Evolutionary conservation across 768 basidiomycete species (phyloP), one percentile per base, ranked within the genome.

Genomic region (Psilocybe tampanensis): DNA sequence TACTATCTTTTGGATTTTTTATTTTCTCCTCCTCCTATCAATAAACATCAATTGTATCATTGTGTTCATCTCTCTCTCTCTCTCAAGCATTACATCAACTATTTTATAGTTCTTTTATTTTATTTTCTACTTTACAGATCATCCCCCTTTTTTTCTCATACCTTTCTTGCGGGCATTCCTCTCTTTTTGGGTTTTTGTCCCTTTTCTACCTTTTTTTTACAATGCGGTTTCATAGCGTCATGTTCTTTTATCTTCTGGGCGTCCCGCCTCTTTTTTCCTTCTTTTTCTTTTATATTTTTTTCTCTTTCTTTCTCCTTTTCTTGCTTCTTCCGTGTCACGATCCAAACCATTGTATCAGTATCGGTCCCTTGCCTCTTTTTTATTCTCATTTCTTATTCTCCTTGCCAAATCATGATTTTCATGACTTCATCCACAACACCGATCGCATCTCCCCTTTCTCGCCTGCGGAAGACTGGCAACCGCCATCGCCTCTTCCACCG

Each of bases 331-430:
- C 18, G 47, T 55, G 26, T 48, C 50, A 58, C 29, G 50, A 58
- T 45, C 33, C 51, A 42, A 39, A 49, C 48, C 36, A 58, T 39
- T 58, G 56, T 58, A 58, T 58, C 44, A 58, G 56, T 58, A 58
- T 45, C 34, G 33, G 22, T 41, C 29, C 49, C 42, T 23, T 23
- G 49, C n/a, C n/a, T 9, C 9, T 29, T 29, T 29, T n/a, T n/a
- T n/a, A n/a, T n/a, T 24, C 23, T 36, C 18, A 29, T 19, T 36
- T 44, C 26, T 45, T 19, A 29, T 56, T 41, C 23, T 26, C 21
- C 26, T 19, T 23, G 6, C 24, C 15, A 42, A 22, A 52, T 36
- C 15, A 23, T 18, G 39, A 52, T 48, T 48, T 39, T 32, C 32
- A 33, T 32, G 26, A 32, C 2, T 48, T 48, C 21, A 24, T 21